Evolutionary conservation across 495 filamentous ascomycete genomes (phyloP).

Genomic region (Neurospora sp.): DNA sequence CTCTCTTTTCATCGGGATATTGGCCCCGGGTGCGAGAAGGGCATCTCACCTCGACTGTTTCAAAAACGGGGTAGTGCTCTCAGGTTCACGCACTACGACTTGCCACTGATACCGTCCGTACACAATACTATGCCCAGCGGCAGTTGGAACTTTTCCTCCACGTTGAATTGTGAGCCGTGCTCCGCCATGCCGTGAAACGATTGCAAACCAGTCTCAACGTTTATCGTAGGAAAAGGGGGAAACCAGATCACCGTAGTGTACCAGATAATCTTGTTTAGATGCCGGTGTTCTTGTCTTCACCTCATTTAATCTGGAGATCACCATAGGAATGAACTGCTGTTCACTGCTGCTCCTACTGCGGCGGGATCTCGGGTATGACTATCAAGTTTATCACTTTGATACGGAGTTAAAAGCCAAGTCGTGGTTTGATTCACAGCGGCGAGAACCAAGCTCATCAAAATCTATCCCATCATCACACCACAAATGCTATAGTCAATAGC

Average conservation of each 20-base stretch:
- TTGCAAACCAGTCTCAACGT: not conserved
- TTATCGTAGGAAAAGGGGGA: not conserved
- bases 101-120: not conserved
- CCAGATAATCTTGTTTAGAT: not conserved
- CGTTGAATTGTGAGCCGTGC: not conserved
- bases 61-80: not conserved
- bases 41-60: not conserved
- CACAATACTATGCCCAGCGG: not conserved
- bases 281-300: not conserved
- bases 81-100: not conserved
- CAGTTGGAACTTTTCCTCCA: not conserved
- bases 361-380: not conserved
- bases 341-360: not conserved
- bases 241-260: not conserved
- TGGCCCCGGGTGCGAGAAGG: not conserved
- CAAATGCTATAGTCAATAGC: not conserved
- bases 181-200: not conserved
- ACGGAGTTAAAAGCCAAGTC: not conserved
- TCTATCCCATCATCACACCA: not conserved
- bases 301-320: not conserved
- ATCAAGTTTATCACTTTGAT: not conserved
- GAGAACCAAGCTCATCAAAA: not conserved
- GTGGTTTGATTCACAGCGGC: not conserved
- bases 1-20: not conserved
- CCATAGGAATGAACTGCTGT: not conserved